Percentiles rank a stretch among this genome's conserved stretches.
Evolutionary conservation across 75 land plant genomes (phyloP).

Genomic region (Sequoiadendron giganteum): DNA sequence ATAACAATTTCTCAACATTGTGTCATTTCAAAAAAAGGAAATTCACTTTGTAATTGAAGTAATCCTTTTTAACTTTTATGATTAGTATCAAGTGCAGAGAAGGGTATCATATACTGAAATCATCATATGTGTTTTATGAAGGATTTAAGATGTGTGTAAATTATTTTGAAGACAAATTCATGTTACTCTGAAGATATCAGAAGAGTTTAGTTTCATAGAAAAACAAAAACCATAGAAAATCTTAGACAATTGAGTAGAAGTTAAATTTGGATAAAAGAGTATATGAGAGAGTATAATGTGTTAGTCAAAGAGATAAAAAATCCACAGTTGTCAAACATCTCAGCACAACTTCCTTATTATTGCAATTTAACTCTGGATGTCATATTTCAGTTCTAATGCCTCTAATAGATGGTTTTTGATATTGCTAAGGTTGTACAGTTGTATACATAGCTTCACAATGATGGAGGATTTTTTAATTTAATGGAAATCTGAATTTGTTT

Average conservation of each 20-base stretch:
- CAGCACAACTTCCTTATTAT: not conserved
- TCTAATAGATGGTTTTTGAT: not conserved
- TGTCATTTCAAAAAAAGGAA: not conserved
- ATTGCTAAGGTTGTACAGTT: not conserved
- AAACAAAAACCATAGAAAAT: not conserved
- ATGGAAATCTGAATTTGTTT: not conserved
- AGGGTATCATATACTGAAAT: not conserved
- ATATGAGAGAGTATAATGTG: no score
- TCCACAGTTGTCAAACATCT: not conserved
- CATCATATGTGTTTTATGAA: not conserved
- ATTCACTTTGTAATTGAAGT: not conserved
- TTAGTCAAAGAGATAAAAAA: not conserved
- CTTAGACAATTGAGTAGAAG: not conserved
- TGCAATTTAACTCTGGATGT: not conserved
- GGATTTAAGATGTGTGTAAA: not conserved
- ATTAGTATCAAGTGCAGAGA: not conserved
- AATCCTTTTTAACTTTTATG: not conserved
- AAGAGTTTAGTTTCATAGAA: not conserved
- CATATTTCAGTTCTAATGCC: not conserved
- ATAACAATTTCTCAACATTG: not conserved
- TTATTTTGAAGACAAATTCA: not conserved
- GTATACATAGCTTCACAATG: not conserved
- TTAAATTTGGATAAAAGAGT: not conserved
- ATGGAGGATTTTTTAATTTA: not conserved
- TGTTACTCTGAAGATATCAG: not conserved